Percentiles rank a stretch among this genome's conserved stretches.
Conservation (phyloP, 176 grass and related monocot species). For the Luzula sylvatica region DNA sequence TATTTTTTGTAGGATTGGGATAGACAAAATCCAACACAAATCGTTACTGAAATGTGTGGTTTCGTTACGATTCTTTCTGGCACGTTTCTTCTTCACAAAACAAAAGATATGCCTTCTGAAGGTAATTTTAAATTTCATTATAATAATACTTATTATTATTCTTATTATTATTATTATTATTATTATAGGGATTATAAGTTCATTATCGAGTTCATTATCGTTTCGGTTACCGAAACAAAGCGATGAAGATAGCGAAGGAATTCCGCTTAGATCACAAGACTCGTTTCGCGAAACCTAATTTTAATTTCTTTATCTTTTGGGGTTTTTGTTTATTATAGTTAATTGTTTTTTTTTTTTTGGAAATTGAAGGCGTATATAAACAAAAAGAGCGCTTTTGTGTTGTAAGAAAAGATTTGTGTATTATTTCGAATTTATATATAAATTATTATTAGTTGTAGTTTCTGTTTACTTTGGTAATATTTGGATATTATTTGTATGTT, state of each 20-base stretch:
- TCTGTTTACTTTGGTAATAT: too few species aligned
- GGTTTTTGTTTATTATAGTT: not conserved
- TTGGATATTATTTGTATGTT: too few species aligned
- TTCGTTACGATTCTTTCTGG: constrained; percentile 74
- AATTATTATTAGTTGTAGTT: not conserved
- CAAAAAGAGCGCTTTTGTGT: not conserved
- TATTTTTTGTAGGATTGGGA: constrained; percentile 42
- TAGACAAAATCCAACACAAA: constrained; percentile 73
- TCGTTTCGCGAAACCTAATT: constrained; percentile 30
- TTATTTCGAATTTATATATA: constrained; percentile 12
- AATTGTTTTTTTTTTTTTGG: not conserved
- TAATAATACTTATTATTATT: not conserved
- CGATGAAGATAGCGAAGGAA: constrained; percentile 38
- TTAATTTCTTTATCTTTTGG: not conserved
- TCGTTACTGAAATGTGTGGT: constrained; percentile 67
- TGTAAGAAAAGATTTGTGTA: constrained; percentile 7
- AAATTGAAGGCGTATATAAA: not conserved
- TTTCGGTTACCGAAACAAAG: constrained; percentile 29
- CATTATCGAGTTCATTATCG: constrained; percentile 24
- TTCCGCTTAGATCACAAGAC: constrained; percentile 48
- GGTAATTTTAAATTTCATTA: not conserved
- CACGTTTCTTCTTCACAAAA: constrained; percentile 77
- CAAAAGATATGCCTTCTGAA: constrained; percentile 65
- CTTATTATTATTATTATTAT: not conserved
- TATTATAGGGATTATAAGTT: constrained; percentile 22